Percentiles rank a stretch among this genome's conserved stretches.
Evolutionary conservation across 805 yeast species (phyloP).

Genomic region (Metschnikowia lochheadii): DNA sequence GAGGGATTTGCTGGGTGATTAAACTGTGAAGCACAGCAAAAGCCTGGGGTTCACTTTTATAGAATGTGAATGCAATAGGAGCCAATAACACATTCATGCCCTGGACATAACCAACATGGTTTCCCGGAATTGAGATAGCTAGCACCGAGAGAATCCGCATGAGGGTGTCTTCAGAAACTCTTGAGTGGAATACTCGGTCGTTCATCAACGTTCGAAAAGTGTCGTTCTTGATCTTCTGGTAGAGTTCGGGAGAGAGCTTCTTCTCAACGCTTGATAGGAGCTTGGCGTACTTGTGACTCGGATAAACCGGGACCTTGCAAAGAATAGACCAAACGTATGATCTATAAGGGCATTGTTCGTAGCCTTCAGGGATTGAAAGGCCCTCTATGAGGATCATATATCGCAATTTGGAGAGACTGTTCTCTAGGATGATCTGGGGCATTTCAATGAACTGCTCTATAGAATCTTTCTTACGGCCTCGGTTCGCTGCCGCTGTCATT

Average conservation of each 20-base stretch:
- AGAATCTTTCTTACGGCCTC: constrained; percentile 47
- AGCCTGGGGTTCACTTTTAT: constrained; percentile 80
- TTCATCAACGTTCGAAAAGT: constrained; percentile 81
- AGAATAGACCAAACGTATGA: constrained; percentile 79
- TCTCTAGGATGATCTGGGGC: constrained; percentile 42
- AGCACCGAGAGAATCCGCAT: constrained; percentile 68
- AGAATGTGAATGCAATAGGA: constrained; percentile 69
- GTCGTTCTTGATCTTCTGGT: constrained; percentile 74
- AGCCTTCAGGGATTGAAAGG: constrained; percentile 37
- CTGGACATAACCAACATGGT: constrained; percentile 64
- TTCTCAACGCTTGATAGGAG: constrained; percentile 49
- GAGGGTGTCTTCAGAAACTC: constrained; percentile 66
- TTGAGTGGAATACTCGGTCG: constrained; percentile 57
- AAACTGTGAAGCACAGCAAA: constrained; percentile 65
- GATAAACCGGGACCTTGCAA: constrained; percentile 56
- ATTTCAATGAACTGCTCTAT: constrained; percentile 48
- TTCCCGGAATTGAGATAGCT: constrained; percentile 46
- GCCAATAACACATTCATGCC: constrained; percentile 88
- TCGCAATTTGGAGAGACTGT: constrained; percentile 48
- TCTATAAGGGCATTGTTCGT: constrained; percentile 61
- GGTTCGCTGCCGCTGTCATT: constrained; percentile 5
- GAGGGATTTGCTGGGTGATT: constrained; percentile 62
- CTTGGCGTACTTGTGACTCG: constrained; percentile 51
- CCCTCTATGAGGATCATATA: constrained; percentile 43
- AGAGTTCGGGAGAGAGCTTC: constrained; percentile 43